phyloP scores from a whole-genome alignment of 1,284 basidiomycete species.

The Fomitiporia mediterranea region DNA sequence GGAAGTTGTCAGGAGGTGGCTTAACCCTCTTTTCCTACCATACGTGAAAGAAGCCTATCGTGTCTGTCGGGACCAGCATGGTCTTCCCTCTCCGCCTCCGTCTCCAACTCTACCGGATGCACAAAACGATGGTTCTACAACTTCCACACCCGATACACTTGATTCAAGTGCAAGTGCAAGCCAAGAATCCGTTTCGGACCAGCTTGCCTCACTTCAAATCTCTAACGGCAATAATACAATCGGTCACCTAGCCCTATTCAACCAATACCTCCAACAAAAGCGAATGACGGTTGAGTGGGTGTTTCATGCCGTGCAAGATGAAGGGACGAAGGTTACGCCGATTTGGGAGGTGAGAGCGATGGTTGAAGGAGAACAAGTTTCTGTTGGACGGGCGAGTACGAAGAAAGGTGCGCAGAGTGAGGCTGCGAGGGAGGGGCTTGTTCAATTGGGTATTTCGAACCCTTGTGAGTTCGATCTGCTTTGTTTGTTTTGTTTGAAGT shows the following conservation, averaged over 20 bases:
- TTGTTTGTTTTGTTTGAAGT: too few relatives aligned
- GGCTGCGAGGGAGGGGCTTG: constrained; percentile 55
- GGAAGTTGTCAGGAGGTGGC: constrained; percentile 49
- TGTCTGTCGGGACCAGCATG: constrained; percentile 57
- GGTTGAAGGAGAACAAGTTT: constrained; percentile 53
- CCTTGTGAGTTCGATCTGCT: constrained; percentile 6
- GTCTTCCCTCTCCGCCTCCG: constrained; percentile 27
- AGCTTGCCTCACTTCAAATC: not conserved
- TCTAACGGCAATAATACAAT: constrained; percentile 23
- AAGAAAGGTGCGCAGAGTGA: constrained; percentile 75
- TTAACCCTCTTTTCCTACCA: constrained; percentile 54
- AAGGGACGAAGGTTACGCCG: constrained; percentile 55
- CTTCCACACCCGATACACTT: too few relatives aligned
- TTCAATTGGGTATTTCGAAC: constrained; percentile 43
- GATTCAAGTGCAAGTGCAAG: too few relatives aligned
- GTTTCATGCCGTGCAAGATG: constrained; percentile 43
- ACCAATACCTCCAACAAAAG: constrained; percentile 61
- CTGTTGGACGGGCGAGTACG: constrained; percentile 58
- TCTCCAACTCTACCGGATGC: constrained; percentile 18
- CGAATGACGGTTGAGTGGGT: constrained; percentile 61
- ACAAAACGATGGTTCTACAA: constrained; percentile 6
- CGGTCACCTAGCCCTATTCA: constrained; percentile 72
- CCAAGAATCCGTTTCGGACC: too few relatives aligned
- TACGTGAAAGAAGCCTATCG: constrained; percentile 58
- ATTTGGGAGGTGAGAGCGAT: constrained; percentile 64